Conservation (phyloP, 768 basidiomycete genomes). For the Flagelloscypha sp. region DNA sequence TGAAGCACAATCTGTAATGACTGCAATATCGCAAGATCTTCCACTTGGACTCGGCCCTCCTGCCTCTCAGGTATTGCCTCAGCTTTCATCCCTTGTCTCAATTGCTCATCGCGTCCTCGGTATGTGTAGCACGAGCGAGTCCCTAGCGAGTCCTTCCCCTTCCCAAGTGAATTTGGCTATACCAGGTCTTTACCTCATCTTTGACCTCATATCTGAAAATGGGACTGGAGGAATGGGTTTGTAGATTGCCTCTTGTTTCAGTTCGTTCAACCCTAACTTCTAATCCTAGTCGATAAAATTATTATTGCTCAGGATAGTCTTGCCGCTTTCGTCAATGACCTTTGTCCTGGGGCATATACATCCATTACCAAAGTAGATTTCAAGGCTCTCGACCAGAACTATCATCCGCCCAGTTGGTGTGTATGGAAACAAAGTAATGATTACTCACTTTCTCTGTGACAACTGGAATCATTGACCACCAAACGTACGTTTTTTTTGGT, state of each 20-base stretch:
- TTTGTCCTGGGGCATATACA: conserved; percentile 43
- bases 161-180: no score
- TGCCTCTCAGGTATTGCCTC: no score
- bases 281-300: conserved; percentile 46
- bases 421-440: conserved; percentile 47
- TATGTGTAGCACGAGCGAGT: no score
- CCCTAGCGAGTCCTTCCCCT: no score
- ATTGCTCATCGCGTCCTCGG: no score
- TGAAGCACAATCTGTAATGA: no score
- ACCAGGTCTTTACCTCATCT: conserved; percentile 42
- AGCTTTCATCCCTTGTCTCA: no score
- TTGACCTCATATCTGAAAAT: conserved; percentile 45
- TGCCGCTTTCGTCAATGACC: conserved; percentile 35
- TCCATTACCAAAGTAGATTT: conserved; percentile 54
- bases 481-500: conserved; percentile 29
- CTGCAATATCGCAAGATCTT: no score
- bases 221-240: conserved; percentile 45
- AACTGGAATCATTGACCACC: conserved; percentile 27
- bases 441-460: conserved; percentile 36
- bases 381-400: conserved; percentile 35
- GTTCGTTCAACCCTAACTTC: not conserved
- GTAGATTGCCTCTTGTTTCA: conserved; percentile 4
- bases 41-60: no score
- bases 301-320: conserved; percentile 49
- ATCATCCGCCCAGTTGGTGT: conserved; percentile 44